phyloP scores from a whole-genome alignment of 2,329 filamentous ascomycete genomes.

The Xylariomycetidae sp. region DNA sequence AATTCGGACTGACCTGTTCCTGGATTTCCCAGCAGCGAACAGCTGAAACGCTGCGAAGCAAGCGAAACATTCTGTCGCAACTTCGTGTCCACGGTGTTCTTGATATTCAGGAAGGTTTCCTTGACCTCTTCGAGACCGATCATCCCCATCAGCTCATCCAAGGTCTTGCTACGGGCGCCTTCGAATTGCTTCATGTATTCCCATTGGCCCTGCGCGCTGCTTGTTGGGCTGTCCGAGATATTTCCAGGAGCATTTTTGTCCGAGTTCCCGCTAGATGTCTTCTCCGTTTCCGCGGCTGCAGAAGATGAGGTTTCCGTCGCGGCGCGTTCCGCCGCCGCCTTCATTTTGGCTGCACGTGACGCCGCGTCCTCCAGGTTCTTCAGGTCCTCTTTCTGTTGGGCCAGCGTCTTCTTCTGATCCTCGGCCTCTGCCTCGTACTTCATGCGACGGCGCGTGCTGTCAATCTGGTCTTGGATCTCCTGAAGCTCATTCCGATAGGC shows the following conservation, averaged over 20 bases:
- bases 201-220: constrained; percentile 40
- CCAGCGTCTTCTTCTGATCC: constrained; percentile 36
- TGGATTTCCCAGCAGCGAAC: constrained; percentile 53
- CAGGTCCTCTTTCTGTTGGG: constrained; percentile 42
- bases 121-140: constrained; percentile 57
- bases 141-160: constrained; percentile 54
- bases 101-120: constrained; percentile 47
- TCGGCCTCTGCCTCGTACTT: constrained; percentile 39
- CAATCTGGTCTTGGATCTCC: constrained; percentile 48
- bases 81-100: constrained; percentile 46
- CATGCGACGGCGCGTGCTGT: constrained; percentile 36
- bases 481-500: constrained; percentile 39
- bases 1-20: constrained; percentile 48
- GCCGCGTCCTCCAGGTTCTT: constrained; percentile 30
- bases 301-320: too few relatives aligned
- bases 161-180: constrained; percentile 37
- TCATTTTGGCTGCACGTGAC: constrained; percentile 11
- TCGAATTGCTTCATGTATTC: constrained; percentile 44
- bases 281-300: too few relatives aligned
- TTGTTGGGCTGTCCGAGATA: too few relatives aligned
- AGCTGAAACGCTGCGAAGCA: constrained; percentile 45
- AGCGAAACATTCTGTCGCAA: constrained; percentile 44
- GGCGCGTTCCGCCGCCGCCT: constrained; percentile 1
- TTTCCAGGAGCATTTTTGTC: too few relatives aligned
- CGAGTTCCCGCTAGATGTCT: too few relatives aligned